Percentiles rank a stretch among this genome's conserved stretches.
Conservation (phyloP, 768 basidiomycete genomes). For the Cystobasidium tubakii region DNA sequence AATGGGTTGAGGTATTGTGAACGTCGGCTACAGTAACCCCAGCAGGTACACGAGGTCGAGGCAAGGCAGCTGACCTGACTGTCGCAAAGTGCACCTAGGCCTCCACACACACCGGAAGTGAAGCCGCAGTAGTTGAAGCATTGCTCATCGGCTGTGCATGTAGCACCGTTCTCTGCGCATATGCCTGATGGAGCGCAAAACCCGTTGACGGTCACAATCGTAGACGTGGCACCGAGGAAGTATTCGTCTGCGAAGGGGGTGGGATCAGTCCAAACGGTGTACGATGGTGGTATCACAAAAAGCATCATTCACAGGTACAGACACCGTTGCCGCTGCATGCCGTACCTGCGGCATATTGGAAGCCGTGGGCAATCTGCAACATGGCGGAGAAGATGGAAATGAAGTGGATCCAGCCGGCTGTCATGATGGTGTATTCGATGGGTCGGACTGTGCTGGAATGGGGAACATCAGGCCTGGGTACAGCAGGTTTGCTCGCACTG, state of each 20-base stretch:
- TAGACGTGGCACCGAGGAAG: background rate
- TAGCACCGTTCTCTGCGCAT: background rate
- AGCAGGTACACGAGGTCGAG: too few species aligned
- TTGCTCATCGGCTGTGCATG: background rate
- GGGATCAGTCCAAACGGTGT: background rate
- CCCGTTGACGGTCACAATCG: background rate
- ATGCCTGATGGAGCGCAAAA: background rate
- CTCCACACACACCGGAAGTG: background rate
- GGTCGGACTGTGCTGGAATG: too few species aligned
- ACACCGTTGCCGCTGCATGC: background rate
- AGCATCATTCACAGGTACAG: background rate
- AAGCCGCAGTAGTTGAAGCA: constrained; percentile 4
- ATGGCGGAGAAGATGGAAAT: background rate
- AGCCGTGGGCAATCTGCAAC: background rate
- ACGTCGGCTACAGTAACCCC: too few species aligned
- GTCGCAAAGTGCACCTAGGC: background rate
- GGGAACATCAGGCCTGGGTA: too few species aligned
- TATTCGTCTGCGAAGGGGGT: background rate
- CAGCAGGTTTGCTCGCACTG: too few species aligned
- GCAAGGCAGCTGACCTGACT: background rate
- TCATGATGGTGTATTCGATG: background rate
- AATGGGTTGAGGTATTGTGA: background rate
- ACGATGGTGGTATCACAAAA: too few species aligned
- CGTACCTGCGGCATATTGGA: background rate
- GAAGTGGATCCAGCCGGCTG: background rate